These are phyloP conservation scores for Nicotiana undulata DNA, from an alignment of 257 asterid genomes.

Conservation along the genomic window DNA sequence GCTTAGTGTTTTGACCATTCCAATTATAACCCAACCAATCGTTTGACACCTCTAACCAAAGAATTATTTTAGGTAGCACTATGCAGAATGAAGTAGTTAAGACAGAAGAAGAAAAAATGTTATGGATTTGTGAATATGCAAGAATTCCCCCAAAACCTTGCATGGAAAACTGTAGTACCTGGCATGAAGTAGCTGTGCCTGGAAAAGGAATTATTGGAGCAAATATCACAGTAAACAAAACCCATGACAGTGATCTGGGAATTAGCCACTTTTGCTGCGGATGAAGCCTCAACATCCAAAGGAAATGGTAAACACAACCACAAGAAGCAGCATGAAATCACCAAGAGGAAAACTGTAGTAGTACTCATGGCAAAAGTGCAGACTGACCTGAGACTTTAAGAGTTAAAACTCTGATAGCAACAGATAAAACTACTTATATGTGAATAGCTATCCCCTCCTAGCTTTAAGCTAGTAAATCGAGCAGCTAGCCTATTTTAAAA, in stretches of 20 bases:
- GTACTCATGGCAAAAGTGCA: background rate
- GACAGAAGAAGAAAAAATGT: background rate
- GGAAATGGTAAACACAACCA: conserved; percentile 23
- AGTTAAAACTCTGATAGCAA: background rate
- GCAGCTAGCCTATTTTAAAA: background rate
- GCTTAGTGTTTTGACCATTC: background rate
- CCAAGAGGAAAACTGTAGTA: conserved; percentile 17
- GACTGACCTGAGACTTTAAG: background rate
- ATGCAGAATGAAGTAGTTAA: background rate
- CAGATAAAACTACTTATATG: background rate
- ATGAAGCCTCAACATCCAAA: conserved; percentile 22
- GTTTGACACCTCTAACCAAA: background rate
- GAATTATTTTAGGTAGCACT: background rate
- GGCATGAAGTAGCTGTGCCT: conserved; percentile 89
- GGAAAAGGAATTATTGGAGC: conserved; percentile 90
- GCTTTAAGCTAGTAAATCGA: background rate
- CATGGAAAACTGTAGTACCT: conserved; percentile 31
- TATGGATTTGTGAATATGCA: background rate
- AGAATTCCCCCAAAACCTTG: background rate
- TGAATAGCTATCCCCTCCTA: background rate
- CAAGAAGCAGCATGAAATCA: conserved; percentile 26
- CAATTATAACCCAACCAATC: background rate
- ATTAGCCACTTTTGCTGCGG: conserved; percentile 29
- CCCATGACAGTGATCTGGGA: conserved; percentile 91
- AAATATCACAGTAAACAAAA: conserved; percentile 89